These are phyloP conservation scores for Pseudozyma flocculosa DNA, from an alignment of 1,284 basidiomycete genomes.

Conservation along the genomic window DNA sequence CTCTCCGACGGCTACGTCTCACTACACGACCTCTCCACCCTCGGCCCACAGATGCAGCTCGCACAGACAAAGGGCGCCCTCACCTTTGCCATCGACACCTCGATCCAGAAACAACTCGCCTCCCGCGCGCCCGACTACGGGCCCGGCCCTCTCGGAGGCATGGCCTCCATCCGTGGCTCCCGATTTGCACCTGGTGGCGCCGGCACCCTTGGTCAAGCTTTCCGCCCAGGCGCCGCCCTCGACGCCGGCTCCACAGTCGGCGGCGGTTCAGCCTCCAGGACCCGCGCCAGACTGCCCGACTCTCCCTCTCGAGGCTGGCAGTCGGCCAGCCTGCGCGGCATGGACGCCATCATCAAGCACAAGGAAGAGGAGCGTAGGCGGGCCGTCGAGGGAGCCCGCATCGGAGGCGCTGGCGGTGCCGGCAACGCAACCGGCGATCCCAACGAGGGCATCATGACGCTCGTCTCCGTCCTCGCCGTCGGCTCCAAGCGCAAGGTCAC, in stretches of 20 bases:
- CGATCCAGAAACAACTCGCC: slow-evolving; percentile 60
- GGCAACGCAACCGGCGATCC: no score
- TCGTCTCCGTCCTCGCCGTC: slow-evolving; percentile 74
- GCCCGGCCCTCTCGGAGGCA: slow-evolving; percentile 26
- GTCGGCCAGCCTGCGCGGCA: slow-evolving; percentile 36
- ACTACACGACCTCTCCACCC: slow-evolving; percentile 65
- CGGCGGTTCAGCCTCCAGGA: no score
- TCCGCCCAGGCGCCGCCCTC: slow-evolving; percentile 1
- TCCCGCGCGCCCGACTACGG: slow-evolving; percentile 22
- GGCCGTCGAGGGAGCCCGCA: slow-evolving; percentile 34
- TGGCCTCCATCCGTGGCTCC: slow-evolving; percentile 10
- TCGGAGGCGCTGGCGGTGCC: slow-evolving; percentile 19
- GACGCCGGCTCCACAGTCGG: not conserved
- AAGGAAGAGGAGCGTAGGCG: slow-evolving; percentile 29
- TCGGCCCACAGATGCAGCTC: slow-evolving; percentile 64
- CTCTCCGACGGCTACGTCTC: slow-evolving; percentile 70
- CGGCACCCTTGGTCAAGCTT: not conserved
- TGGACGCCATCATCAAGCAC: slow-evolving; percentile 36
- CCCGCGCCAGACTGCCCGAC: slow-evolving; percentile 1
- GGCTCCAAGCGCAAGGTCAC: slow-evolving; percentile 83
- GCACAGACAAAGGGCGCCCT: slow-evolving; percentile 72
- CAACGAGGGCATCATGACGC: slow-evolving; percentile 32
- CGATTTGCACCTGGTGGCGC: not conserved
- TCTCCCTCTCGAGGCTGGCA: slow-evolving; percentile 29
- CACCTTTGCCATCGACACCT: slow-evolving; percentile 74